Conservation (phyloP, 352 stramenopile genomes). For the Phytophthora crassamura region DNA sequence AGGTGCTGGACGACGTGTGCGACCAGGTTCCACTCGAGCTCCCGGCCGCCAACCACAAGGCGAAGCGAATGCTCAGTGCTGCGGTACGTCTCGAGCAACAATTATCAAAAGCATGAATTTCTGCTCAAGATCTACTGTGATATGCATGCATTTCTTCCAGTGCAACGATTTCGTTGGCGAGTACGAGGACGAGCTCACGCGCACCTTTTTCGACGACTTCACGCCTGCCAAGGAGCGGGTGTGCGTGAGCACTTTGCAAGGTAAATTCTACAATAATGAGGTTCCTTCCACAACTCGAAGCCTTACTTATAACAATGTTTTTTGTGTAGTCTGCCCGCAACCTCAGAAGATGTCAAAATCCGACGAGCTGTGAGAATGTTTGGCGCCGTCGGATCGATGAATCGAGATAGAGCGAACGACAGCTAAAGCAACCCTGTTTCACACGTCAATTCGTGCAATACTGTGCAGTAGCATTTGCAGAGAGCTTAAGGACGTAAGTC, state of each 20-base stretch:
- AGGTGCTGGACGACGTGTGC: conserved; percentile 84
- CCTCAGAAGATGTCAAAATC: conserved; percentile 21
- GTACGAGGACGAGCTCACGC: conserved; percentile 84
- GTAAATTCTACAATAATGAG: too few species aligned
- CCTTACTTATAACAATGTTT: neutral
- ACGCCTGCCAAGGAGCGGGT: conserved; percentile 66
- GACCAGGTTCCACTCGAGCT: conserved; percentile 55
- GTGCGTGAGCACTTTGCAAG: conserved; percentile 57
- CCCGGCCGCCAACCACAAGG: conserved; percentile 47
- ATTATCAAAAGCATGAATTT: neutral
- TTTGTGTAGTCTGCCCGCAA: conserved; percentile 31
- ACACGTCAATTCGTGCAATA: conserved; percentile 2
- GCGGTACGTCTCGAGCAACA: conserved; percentile 45
- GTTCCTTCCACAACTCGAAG: too few species aligned
- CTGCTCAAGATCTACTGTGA: neutral
- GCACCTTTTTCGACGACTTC: conserved; percentile 82
- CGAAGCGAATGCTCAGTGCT: conserved; percentile 62
- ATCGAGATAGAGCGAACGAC: conserved; percentile 15
- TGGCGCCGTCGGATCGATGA: conserved; percentile 9
- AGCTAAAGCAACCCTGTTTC: neutral
- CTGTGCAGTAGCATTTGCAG: conserved; percentile 14
- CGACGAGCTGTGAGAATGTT: conserved; percentile 49
- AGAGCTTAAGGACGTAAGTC: conserved; percentile 18
- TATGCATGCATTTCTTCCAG: conserved; percentile 30
- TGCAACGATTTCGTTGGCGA: conserved; percentile 80